A percentile compares a stretch with the other conserved stretches of the same genome.
These are phyloP conservation scores for Bjerkandera adusta DNA, from an alignment of 1,284 basidiomycete genomes.

Conservation along the genomic window DNA sequence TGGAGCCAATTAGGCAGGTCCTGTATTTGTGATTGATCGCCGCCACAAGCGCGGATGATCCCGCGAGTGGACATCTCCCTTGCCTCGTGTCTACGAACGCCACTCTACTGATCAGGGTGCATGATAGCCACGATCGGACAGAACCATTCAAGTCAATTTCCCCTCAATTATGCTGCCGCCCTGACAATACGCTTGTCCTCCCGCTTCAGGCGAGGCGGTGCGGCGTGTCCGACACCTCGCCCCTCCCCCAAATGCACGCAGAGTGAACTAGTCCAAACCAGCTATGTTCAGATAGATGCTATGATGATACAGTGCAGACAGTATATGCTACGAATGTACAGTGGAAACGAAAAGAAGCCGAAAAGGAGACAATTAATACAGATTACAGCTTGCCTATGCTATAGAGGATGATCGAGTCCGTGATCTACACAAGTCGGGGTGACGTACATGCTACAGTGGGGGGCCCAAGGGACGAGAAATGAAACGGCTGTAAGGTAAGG, in stretches of 20 bases:
- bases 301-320: constrained; percentile 15
- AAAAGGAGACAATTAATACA: constrained; percentile 22
- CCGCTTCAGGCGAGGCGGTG: too few species aligned
- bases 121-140: background rate
- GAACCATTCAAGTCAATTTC: background rate
- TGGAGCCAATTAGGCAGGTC: constrained; percentile 5
- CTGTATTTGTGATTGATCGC: constrained; percentile 9
- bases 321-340: constrained; percentile 25
- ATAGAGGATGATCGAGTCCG: constrained; percentile 21
- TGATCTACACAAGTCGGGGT: constrained; percentile 24
- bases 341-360: background rate
- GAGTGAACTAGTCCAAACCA: constrained; percentile 30
- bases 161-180: too few species aligned
- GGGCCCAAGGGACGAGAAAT: constrained; percentile 22
- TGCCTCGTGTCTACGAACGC: constrained; percentile 2
- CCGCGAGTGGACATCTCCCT: background rate
- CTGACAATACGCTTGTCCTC: too few species aligned
- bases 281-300: constrained; percentile 22
- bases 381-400: constrained; percentile 25
- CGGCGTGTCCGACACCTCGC: too few species aligned
- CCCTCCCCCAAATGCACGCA: too few species aligned
- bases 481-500: constrained; percentile 21
- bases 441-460: constrained; percentile 34
- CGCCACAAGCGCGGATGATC: constrained; percentile 6
- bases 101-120: too few species aligned